These are phyloP conservation scores for Cephaloascus albidus DNA, from an alignment of 805 yeast species.

Conservation along the genomic window DNA sequence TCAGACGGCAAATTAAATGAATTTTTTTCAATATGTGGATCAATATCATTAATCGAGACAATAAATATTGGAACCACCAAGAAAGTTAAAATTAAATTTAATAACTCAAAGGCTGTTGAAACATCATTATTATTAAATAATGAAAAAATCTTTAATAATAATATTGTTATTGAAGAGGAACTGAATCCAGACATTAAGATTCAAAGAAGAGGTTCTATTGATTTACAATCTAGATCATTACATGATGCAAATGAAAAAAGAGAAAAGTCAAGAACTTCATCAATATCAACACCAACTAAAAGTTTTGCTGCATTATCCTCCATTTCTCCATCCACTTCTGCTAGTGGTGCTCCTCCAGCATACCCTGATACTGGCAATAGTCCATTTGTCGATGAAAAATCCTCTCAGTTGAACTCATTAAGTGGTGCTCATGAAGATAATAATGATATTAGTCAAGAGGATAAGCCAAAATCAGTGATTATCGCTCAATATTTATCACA, in stretches of 20 bases:
- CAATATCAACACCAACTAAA: constrained; percentile 6
- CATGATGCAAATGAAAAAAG: constrained; percentile 1
- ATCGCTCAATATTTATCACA: constrained; percentile 67
- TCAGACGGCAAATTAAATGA: constrained; percentile 44
- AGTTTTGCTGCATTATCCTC: constrained; percentile 6
- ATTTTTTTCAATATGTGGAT: constrained; percentile 73
- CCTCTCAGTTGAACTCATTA: constrained; percentile 1
- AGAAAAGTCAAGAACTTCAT: not conserved
- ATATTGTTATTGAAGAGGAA: constrained; percentile 51
- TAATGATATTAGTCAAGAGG: constrained; percentile 60
- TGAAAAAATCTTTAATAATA: constrained; percentile 11
- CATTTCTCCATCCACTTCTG: constrained; percentile 6
- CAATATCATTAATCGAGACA: constrained; percentile 16
- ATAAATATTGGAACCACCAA: constrained; percentile 20
- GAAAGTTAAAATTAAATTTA: constrained; percentile 43
- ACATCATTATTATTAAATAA: constrained; percentile 67
- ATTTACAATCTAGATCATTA: constrained; percentile 4
- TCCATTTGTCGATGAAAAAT: constrained; percentile 4
- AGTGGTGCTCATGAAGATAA: constrained; percentile 14
- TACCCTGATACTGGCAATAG: constrained; percentile 3
- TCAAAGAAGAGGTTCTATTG: constrained; percentile 8
- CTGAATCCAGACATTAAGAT: constrained; percentile 37
- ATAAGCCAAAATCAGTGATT: constrained; percentile 67
- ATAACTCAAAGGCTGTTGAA: constrained; percentile 48
- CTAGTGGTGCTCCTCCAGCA: constrained; percentile 8